Conservation (phyloP, 1,139 yeast species). For the Spathaspora sp. region DNA sequence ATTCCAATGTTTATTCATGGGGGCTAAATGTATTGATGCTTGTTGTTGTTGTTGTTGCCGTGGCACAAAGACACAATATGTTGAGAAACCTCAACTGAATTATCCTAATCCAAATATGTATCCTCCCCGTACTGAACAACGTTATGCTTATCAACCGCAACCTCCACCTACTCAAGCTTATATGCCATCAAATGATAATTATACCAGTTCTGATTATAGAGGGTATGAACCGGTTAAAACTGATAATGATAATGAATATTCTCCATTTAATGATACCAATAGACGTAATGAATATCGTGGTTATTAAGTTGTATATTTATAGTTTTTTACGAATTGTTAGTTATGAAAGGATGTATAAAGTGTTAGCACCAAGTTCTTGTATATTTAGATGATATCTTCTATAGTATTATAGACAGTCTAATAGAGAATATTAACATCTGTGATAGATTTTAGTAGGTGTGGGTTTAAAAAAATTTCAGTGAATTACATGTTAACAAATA, state of each 20-base stretch:
- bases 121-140: conserved; percentile 23
- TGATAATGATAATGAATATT: neutral
- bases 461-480: too few relatives aligned
- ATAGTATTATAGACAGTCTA: too few relatives aligned
- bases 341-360: too few relatives aligned
- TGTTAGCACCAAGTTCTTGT: too few relatives aligned
- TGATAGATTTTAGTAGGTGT: too few relatives aligned
- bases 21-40: conserved; percentile 42
- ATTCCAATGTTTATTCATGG: conserved; percentile 46
- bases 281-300: neutral
- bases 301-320: neutral
- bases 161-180: conserved; percentile 7
- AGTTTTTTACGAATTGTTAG: too few relatives aligned
- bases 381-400: too few relatives aligned
- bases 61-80: conserved; percentile 2
- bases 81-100: conserved; percentile 15
- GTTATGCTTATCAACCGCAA: conserved; percentile 14
- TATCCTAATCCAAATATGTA: conserved; percentile 42
- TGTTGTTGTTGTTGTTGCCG: conserved; percentile 49
- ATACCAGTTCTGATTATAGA: neutral
- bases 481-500: too few relatives aligned
- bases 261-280: neutral
- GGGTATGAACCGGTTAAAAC: conserved; percentile 1
- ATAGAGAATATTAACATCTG: too few relatives aligned
- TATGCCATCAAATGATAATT: neutral